Evolutionary conservation across 148 eudicot genomes (phyloP), one percentile per base, ranked within the genome.

Genomic region (Chenopodium formosanum): DNA sequence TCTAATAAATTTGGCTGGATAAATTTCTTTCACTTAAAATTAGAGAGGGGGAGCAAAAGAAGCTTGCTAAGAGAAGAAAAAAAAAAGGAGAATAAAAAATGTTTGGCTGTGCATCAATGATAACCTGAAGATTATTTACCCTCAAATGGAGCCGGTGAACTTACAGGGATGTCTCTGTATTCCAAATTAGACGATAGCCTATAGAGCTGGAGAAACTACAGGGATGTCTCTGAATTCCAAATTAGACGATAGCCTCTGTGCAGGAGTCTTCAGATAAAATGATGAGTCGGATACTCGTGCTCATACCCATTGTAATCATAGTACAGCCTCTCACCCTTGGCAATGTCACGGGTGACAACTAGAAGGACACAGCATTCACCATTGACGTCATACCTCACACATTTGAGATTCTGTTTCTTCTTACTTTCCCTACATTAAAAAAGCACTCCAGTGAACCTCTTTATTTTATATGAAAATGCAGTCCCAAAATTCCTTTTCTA

Each of bases 271-370:
- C 80, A 95, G 8, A 93, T 70, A 80, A 95, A 95, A 88, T 92
- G 85, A 72, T 95, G 97, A 78, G 99, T 95, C 52, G 99, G 99
- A 73, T 95, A 95, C 85, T 86, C 91, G 77, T 93, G 91, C 86
- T 89, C 94, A 71, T 93, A 91, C 29, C 97, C 99, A 67, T 95
- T 95, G 73, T 95, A 95, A 70, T 95, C 97, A 85, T 93, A 93
- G 84, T 95, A 95, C 14, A 95, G 87, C 90, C 97, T 90, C 86
- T 95, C 99, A 31, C 99, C 99, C 80, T 88, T 88, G 31, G 94
- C 94, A 44, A 95, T 93, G 81, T 95, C 97, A 63, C 97, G 93
- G 40, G 89, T 92, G 7, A 97, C 94, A 50, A 95, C 91, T 84
- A 95, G 83, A 73, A 95, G 83, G 64, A 93, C 99, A 27, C 90